Conservation (phyloP, 1,284 basidiomycete genomes). For the Cutaneotrichosporon dermatis region DNA sequence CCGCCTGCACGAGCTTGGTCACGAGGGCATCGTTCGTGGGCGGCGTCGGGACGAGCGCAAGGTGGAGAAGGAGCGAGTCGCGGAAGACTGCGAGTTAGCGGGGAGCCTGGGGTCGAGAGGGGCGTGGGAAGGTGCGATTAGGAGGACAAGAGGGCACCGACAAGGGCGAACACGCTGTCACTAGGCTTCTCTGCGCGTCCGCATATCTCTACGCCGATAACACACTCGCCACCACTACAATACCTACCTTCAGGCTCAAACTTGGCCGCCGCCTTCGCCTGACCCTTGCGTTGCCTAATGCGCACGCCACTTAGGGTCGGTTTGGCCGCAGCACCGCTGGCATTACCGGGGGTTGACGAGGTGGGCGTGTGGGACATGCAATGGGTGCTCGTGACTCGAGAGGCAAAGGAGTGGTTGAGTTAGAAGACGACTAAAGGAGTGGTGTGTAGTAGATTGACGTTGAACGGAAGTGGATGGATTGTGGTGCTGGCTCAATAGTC, state of each 20-base stretch:
- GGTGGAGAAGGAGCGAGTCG: slow-evolving; percentile 89
- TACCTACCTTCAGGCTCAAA: slow-evolving; percentile 54
- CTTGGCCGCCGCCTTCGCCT: slow-evolving; percentile 54
- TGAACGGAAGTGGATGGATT: too few relatives aligned
- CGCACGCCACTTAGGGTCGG: slow-evolving; percentile 52
- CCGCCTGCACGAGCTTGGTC: slow-evolving; percentile 78
- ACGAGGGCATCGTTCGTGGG: slow-evolving; percentile 59
- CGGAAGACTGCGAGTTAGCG: slow-evolving; percentile 69
- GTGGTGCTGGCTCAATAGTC: too few relatives aligned
- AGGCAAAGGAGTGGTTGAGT: not conserved
- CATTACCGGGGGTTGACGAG: slow-evolving; percentile 37
- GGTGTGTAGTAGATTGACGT: not conserved
- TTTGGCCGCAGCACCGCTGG: slow-evolving; percentile 43
- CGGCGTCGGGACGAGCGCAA: slow-evolving; percentile 74
- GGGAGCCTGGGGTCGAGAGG: not conserved
- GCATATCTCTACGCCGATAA: too few relatives aligned
- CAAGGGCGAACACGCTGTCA: too few relatives aligned
- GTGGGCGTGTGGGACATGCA: slow-evolving; percentile 50
- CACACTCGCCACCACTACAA: not conserved
- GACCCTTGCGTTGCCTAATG: slow-evolving; percentile 52
- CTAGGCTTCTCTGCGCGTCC: too few relatives aligned
- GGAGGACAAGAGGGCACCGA: too few relatives aligned
- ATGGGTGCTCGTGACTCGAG: slow-evolving; percentile 19
- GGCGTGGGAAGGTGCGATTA: too few relatives aligned
- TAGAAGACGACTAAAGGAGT: not conserved